Percentiles rank a stretch among this genome's conserved stretches.
Conservation (phyloP, 257 asterid species). For the Solanum bukasovii region DNA sequence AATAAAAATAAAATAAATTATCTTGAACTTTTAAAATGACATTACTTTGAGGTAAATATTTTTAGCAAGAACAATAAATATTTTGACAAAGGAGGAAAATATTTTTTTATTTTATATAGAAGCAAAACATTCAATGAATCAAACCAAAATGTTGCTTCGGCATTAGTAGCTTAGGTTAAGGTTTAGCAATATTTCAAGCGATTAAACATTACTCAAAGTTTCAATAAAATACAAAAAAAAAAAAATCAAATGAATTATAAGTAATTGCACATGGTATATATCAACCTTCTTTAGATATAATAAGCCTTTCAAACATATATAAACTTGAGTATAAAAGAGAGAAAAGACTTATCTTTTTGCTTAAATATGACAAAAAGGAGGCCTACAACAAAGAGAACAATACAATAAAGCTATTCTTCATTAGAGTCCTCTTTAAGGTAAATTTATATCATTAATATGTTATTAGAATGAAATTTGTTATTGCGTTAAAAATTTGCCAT, state of each 20-base stretch:
- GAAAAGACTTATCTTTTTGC: slow-evolving; percentile 26
- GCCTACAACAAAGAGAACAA: background rate
- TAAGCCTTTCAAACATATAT: slow-evolving; percentile 19
- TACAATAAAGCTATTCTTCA: background rate
- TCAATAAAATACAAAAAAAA: background rate
- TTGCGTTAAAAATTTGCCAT: background rate
- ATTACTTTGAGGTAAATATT: background rate
- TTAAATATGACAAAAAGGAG: slow-evolving; percentile 26
- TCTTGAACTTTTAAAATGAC: background rate
- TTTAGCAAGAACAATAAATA: background rate
- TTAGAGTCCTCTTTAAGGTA: background rate
- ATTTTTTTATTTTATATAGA: background rate
- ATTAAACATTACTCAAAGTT: background rate
- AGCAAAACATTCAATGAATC: background rate
- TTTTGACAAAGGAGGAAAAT: background rate
- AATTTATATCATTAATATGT: background rate
- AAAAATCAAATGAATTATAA: background rate
- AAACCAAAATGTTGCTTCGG: background rate
- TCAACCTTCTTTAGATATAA: slow-evolving; percentile 15
- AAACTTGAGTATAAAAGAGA: slow-evolving; percentile 28
- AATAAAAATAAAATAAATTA: background rate
- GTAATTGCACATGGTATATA: slow-evolving; percentile 30
- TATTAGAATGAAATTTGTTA: background rate
- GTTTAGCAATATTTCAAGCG: background rate
- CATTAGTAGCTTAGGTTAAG: background rate